phyloP scores from a whole-genome alignment of 208 protist genomes.

The Leishmania amazonensis region DNA sequence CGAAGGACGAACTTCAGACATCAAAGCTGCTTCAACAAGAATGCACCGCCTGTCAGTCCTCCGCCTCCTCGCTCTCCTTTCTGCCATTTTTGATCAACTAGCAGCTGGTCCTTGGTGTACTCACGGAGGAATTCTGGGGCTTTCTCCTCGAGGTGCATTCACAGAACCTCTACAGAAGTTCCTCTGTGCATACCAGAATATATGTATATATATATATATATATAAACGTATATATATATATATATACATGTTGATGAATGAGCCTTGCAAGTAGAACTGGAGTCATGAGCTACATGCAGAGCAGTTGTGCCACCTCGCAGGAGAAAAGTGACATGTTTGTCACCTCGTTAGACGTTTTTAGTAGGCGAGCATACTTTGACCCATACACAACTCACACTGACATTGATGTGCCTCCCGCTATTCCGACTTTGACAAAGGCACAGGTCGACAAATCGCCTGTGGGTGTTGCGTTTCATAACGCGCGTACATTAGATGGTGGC shows the following conservation, averaged over 20 bases:
- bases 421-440: background rate
- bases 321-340: slow-evolving; percentile 21
- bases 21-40: background rate
- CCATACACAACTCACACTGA: background rate
- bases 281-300: background rate
- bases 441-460: background rate
- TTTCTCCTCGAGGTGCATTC: background rate
- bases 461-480: background rate
- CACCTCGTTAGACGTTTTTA: slow-evolving; percentile 24
- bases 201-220: background rate
- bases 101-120: background rate
- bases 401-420: background rate
- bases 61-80: background rate
- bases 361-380: slow-evolving; percentile 17
- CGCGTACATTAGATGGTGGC: background rate
- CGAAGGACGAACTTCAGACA: background rate
- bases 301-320: background rate
- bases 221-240: background rate
- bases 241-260: background rate
- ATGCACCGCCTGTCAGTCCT: background rate
- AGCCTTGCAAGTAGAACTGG: no score
- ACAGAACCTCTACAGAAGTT: background rate
- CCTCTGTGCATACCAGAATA: background rate
- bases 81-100: background rate
- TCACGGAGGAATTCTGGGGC: background rate